Base-by-base conservation (phyloP, 2,329 filamentous ascomycete species). In the Pestalotiopsis sp. region DNA sequence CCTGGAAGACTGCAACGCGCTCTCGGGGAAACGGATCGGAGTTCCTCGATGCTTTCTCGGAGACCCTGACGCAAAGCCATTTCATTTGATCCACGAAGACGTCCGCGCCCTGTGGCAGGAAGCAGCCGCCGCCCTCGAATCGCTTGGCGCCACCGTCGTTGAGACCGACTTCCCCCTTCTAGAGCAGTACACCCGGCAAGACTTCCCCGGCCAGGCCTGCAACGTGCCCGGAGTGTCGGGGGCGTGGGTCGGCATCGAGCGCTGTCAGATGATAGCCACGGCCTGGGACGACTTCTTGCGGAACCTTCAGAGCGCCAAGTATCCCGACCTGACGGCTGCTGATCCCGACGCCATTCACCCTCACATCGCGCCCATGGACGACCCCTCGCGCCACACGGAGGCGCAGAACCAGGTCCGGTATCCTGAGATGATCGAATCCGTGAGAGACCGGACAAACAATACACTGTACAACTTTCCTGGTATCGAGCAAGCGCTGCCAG, bases 201-300 rank as follows among this genome's bases (percentile, higher is more conserved):
- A 58, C 20, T 58, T 58, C 11, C 56, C 56, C 11, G 56, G 24
- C 20, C 56, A 58, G 24, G 22, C 17, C 22, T 26, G 22, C 20
- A 58, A 58, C 26, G 56, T 58, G 10, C 56, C 56, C 20, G 59
- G 59, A 6, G 6, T 62, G 5, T 17, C 59, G 5, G 17, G 20
- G 14, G 20, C 24, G 3, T 62, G 59, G 59, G n/a, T 39, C 20
- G 35, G 20, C 30, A 62, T 62, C 35, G 59, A 62, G n/a, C 24
- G 59, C n/a, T 39, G 59, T 13, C 17, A 38, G 3, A 35, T 62
- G 24, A 62, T 62, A 3, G 59, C 59, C 30, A 38, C 35, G 22
- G 26, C 11, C 59, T 62, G 59, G 59, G 59, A 44, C n/a, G 35
- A 62, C n/a, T 62, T 62, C 14, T 20, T 62, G 17, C 26, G 59